phyloP scores from a whole-genome alignment of 2,329 filamentous ascomycete species.

The Aspergillus sp. region DNA sequence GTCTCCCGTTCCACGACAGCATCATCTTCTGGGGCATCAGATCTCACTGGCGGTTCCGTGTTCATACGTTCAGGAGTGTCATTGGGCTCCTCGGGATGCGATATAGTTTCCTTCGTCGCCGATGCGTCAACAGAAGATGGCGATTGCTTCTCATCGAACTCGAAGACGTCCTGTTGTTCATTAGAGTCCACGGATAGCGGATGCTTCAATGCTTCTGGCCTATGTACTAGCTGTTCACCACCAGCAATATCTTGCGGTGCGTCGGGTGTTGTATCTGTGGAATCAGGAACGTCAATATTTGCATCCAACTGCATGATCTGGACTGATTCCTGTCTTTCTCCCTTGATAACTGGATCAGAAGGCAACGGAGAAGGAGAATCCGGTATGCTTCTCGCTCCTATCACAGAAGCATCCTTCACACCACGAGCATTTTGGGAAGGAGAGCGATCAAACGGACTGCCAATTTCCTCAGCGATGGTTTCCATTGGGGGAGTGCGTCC shows the following conservation, averaged over 20 bases:
- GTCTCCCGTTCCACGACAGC: background rate
- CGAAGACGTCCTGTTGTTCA: background rate
- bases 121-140: background rate
- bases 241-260: background rate
- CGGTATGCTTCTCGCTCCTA: background rate
- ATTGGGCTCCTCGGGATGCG: background rate
- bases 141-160: background rate
- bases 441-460: slow-evolving; percentile 4
- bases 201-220: background rate
- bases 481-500: slow-evolving; percentile 19
- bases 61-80: background rate
- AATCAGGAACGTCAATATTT: background rate
- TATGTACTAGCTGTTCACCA: background rate
- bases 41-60: background rate
- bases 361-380: background rate
- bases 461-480: slow-evolving; percentile 23
- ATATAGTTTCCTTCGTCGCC: background rate
- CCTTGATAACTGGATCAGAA: background rate
- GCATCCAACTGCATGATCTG: background rate
- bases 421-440: background rate
- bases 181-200: background rate
- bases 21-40: background rate
- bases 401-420: background rate
- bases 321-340: background rate
- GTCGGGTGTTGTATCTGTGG: background rate